phyloP scores from a whole-genome alignment of 106 monocot species.

The Triglochin maritima region DNA sequence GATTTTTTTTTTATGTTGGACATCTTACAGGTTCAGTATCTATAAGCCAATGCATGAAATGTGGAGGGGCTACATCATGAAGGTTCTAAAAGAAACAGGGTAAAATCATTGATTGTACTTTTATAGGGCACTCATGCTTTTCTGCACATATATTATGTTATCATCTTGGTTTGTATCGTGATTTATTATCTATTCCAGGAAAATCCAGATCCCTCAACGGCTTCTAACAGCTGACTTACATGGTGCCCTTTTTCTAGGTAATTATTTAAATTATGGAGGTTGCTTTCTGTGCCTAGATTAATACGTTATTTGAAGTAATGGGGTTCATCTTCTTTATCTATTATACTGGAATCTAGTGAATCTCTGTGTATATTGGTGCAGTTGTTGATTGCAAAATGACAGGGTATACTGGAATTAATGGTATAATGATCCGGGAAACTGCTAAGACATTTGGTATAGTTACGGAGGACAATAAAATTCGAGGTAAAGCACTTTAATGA shows the following conservation, averaged over 20 bases:
- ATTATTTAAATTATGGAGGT: neutral
- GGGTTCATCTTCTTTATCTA: neutral
- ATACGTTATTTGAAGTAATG: neutral
- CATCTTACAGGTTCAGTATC: constrained; percentile 48
- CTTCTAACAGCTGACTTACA: constrained; percentile 73
- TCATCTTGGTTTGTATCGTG: neutral
- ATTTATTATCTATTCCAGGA: constrained; percentile 30
- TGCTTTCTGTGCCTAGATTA: neutral
- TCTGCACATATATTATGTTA: neutral
- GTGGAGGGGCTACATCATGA: constrained; percentile 80
- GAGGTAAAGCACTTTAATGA: constrained; percentile 31
- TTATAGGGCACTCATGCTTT: neutral
- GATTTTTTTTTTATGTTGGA: neutral
- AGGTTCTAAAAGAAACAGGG: constrained; percentile 53
- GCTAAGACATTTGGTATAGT: constrained; percentile 80
- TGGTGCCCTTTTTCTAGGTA: constrained; percentile 77
- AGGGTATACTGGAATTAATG: constrained; percentile 39
- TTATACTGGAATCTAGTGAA: neutral
- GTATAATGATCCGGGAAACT: constrained; percentile 88
- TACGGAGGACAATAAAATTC: constrained; percentile 41
- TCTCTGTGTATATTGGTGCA: constrained; percentile 8
- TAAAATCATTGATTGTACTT: constrained; percentile 1
- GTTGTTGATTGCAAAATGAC: constrained; percentile 66
- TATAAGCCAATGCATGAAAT: constrained; percentile 89
- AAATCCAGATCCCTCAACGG: constrained; percentile 44